These are phyloP conservation scores for Claviceps cyperi DNA, from an alignment of 2,329 filamentous ascomycete species.

Conservation along the genomic window DNA sequence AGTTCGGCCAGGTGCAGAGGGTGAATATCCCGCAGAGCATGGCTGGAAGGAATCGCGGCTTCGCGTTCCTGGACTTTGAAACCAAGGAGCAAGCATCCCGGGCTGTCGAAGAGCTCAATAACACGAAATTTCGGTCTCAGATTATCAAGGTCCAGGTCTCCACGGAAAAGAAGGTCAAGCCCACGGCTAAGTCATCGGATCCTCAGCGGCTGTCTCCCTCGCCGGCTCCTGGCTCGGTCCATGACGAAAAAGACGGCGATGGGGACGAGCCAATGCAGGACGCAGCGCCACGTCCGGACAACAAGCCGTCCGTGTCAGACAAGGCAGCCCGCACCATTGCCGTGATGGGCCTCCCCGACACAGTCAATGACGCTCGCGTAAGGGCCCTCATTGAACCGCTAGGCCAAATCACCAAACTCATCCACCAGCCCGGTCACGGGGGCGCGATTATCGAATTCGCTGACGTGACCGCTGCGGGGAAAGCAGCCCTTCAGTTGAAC, in stretches of 20 bases:
- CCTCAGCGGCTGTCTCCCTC: constrained; percentile 18
- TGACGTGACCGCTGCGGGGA: constrained; percentile 56
- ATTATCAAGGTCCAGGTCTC: constrained; percentile 53
- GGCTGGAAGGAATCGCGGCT: constrained; percentile 58
- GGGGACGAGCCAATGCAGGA: constrained; percentile 20
- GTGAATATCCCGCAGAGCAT: constrained; percentile 57
- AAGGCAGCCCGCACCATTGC: constrained; percentile 58
- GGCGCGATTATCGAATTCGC: constrained; percentile 77
- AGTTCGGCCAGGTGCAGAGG: constrained; percentile 60
- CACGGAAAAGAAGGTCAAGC: constrained; percentile 40
- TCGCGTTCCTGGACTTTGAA: constrained; percentile 66
- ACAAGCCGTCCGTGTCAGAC: constrained; percentile 29
- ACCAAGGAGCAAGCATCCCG: constrained; percentile 53
- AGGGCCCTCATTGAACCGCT: constrained; percentile 55
- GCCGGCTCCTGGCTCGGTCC: constrained; percentile 19
- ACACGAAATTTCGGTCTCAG: constrained; percentile 52
- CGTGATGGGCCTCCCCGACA: constrained; percentile 78
- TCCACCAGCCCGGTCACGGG: constrained; percentile 66
- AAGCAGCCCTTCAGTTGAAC: constrained; percentile 46
- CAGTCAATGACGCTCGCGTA: constrained; percentile 77
- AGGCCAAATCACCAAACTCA: constrained; percentile 59
- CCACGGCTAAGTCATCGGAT: constrained; percentile 31
- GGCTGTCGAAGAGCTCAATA: constrained; percentile 54
- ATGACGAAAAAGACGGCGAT: constrained; percentile 22
- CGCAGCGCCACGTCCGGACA: constrained; percentile 3